These are phyloP conservation scores for Coniferiporia weirii DNA, from an alignment of 1,284 basidiomycete species.

Conservation along the genomic window DNA sequence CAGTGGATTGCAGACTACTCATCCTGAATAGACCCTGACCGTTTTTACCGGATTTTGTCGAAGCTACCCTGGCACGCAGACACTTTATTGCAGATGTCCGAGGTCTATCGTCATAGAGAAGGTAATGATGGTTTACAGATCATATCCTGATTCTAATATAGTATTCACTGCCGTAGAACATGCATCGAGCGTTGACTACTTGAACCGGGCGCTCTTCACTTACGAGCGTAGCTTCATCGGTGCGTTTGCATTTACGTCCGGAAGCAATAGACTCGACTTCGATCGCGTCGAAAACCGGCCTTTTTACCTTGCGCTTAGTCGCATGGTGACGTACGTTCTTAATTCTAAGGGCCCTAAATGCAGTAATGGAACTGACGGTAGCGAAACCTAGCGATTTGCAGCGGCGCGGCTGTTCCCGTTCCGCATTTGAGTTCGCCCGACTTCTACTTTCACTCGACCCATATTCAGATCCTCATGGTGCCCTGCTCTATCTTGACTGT, in stretches of 20 bases:
- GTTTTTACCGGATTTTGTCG: slow-evolving; percentile 53
- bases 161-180: slow-evolving; percentile 49
- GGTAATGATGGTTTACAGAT: slow-evolving; percentile 36
- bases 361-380: neutral
- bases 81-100: slow-evolving; percentile 82
- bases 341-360: neutral
- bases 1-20: slow-evolving; percentile 6
- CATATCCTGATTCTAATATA: neutral
- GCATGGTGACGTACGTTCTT: slow-evolving; percentile 62
- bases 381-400: slow-evolving; percentile 58
- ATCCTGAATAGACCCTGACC: slow-evolving; percentile 53
- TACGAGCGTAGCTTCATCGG: slow-evolving; percentile 86
- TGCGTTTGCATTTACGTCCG: slow-evolving; percentile 76
- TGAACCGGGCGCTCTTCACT: slow-evolving; percentile 82
- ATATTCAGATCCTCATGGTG: slow-evolving; percentile 80
- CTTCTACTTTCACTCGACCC: slow-evolving; percentile 81
- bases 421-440: slow-evolving; percentile 84
- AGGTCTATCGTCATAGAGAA: slow-evolving; percentile 80
- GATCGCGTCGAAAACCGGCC: slow-evolving; percentile 80
- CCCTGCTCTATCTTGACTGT: slow-evolving; percentile 79
- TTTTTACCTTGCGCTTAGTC: slow-evolving; percentile 76
- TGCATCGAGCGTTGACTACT: slow-evolving; percentile 76
- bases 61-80: slow-evolving; percentile 83
- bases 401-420: slow-evolving; percentile 81
- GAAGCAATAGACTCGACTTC: slow-evolving; percentile 81